Percentiles rank a stretch among this genome's conserved stretches.
Evolutionary conservation across 257 asterid genomes (phyloP).

Genomic region (Solanum sejunctum): DNA sequence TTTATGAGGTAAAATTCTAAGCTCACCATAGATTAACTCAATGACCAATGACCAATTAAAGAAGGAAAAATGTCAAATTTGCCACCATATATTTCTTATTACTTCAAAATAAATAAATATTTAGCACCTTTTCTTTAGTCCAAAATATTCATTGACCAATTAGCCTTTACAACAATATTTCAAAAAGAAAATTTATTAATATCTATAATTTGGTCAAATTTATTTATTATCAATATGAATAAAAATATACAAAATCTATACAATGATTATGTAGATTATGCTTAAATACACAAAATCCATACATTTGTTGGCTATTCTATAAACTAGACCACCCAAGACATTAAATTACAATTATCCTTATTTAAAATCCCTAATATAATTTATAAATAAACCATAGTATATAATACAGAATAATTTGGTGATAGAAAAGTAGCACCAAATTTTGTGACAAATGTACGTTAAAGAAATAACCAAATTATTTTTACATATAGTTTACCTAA

Average conservation of each 20-base stretch:
- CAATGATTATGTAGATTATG: background rate
- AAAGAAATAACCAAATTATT: background rate
- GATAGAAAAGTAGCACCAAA: background rate
- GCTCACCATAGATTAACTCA: background rate
- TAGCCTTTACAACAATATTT: background rate
- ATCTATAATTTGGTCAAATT: background rate
- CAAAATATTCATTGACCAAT: background rate
- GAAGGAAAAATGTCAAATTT: background rate
- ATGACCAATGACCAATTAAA: background rate
- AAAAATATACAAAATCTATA: background rate
- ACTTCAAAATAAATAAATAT: background rate
- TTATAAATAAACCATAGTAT: background rate
- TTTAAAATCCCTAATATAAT: background rate
- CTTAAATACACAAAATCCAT: background rate
- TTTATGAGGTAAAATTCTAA: background rate
- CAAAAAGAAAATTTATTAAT: background rate
- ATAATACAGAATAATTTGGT: background rate
- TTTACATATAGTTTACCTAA: background rate
- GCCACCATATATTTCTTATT: background rate
- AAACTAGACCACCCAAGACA: background rate
- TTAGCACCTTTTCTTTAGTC: background rate
- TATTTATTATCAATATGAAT: background rate
- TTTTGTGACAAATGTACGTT: background rate
- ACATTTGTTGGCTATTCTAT: background rate
- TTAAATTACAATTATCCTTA: background rate